These are phyloP conservation scores for Stropharia rugosoannulata DNA, from an alignment of 768 basidiomycete species.

Conservation along the genomic window DNA sequence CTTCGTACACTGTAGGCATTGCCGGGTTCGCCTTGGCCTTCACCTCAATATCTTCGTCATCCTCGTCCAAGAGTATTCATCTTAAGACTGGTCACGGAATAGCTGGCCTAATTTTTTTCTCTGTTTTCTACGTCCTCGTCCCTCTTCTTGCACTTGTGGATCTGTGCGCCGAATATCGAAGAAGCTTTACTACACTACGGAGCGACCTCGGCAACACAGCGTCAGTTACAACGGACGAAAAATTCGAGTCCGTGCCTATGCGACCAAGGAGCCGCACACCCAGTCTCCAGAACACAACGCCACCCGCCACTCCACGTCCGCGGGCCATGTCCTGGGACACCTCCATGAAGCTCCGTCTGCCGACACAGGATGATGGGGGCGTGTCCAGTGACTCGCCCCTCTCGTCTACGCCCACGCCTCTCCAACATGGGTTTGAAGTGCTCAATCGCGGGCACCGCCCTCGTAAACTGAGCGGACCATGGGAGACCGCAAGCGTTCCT, in stretches of 20 bases:
- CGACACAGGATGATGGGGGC: constrained; percentile 45
- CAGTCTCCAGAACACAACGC: constrained; percentile 38
- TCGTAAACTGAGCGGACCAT: constrained; percentile 31
- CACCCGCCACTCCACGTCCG: constrained; percentile 42
- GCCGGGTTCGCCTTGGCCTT: constrained; percentile 64
- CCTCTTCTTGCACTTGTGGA: constrained; percentile 39
- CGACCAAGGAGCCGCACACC: constrained; percentile 30
- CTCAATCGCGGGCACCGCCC: constrained; percentile 43
- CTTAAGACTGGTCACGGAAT: constrained; percentile 63
- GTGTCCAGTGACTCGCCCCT: constrained; percentile 41
- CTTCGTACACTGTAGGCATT: constrained; percentile 57
- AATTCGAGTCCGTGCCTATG: constrained; percentile 26
- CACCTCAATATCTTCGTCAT: constrained; percentile 45
- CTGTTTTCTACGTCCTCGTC: constrained; percentile 54
- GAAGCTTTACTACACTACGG: not conserved
- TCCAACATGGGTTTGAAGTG: constrained; percentile 49
- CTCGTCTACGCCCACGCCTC: constrained; percentile 32
- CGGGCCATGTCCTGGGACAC: constrained; percentile 52
- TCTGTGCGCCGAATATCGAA: not conserved
- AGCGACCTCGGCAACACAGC: constrained; percentile 14
- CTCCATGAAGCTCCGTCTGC: constrained; percentile 34
- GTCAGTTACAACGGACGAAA: constrained; percentile 29
- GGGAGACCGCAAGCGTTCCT: constrained; percentile 22
- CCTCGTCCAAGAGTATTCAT: constrained; percentile 22
- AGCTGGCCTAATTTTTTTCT: constrained; percentile 64